Evolutionary conservation across 2,329 filamentous ascomycete genomes (phyloP), one percentile per base, ranked within the genome.

Genomic region (Acrodontium crateriforme): DNA sequence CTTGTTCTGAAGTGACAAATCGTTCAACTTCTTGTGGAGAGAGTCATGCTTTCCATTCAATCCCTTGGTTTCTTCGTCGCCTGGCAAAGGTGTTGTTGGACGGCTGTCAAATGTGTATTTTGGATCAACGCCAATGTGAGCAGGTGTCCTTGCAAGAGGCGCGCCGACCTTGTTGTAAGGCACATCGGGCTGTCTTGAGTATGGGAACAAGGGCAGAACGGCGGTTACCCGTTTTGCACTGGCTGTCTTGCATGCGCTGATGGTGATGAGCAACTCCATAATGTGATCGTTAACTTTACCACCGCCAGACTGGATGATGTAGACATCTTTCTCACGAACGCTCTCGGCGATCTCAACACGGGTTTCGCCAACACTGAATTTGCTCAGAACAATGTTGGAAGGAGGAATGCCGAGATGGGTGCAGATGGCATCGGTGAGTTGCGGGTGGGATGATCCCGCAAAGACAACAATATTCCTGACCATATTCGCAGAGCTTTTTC

Each of bases 251-350:
- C 89, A 95, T 36, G 89, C 89, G n/a, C 83, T 92, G 46, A 95
- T 87, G 62, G 89, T 93, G 60, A 95, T 94, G 55, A 92, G 80
- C 27, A 95, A 74, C 53, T 98, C 89, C 63, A 98, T 79, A 40
- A 98, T 73, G 59, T 92, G 76, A 59, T 98, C 89, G 54, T 98
- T 98, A 59, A 94, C 82, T 47, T 79, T 80, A 39, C 83, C 84
- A 44, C 82, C 82, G 44, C 83, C 84, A 22, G 83, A 89, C 59
- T 95, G 87, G 48, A 98, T 83, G 53, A 95, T 94, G 62, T 91
- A 98, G 54, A 94, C 89, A 72, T 98, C 89, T 57, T 98, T 98
- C 45, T 82, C 89, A 45, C 89, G 79, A 28, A 98, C 89, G 9
- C 84, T 93, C 58, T 98, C 89, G 54, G 85, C 71, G 49, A 98